A percentile compares a stretch with the other conserved stretches of the same genome.
Conservation (phyloP, 208 protist species). For the Acanthamoeba triangularis region DNA sequence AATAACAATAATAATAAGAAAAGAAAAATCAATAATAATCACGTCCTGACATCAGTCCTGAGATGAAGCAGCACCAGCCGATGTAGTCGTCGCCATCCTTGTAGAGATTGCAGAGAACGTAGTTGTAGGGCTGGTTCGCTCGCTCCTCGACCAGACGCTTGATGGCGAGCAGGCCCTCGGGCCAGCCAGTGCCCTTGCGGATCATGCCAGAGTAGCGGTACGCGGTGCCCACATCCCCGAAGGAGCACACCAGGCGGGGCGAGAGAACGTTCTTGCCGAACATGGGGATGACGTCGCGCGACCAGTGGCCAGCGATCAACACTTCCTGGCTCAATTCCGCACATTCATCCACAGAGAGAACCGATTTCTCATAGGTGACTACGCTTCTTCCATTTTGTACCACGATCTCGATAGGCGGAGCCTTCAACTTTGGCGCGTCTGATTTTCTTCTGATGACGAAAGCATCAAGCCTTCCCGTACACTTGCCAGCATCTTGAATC, state of each 20-base stretch:
- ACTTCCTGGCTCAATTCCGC: neutral
- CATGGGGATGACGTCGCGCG: slow-evolving; percentile 10
- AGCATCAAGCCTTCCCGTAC: too few relatives aligned
- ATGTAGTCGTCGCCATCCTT: slow-evolving; percentile 56
- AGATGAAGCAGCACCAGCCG: neutral
- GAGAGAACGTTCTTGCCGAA: neutral
- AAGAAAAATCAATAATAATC: neutral
- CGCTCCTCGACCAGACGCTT: slow-evolving; percentile 15
- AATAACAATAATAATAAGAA: neutral
- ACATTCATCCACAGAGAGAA: neutral
- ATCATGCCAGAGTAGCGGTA: slow-evolving; percentile 12
- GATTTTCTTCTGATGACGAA: neutral
- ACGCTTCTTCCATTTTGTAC: neutral
- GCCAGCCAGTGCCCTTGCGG: neutral
- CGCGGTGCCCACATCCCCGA: neutral
- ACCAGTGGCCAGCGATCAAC: neutral
- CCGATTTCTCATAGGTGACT: neutral
- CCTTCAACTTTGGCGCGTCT: neutral
- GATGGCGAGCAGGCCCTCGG: neutral
- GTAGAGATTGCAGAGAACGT: slow-evolving; percentile 59
- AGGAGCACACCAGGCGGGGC: slow-evolving; percentile 22
- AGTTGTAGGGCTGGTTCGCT: slow-evolving; percentile 24
- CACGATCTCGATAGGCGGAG: neutral
- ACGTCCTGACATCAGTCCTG: neutral
- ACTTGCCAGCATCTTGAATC: too few relatives aligned